These are phyloP conservation scores for Barbarea vulgaris DNA, from an alignment of 345 rosid genomes.

Conservation along the genomic window DNA sequence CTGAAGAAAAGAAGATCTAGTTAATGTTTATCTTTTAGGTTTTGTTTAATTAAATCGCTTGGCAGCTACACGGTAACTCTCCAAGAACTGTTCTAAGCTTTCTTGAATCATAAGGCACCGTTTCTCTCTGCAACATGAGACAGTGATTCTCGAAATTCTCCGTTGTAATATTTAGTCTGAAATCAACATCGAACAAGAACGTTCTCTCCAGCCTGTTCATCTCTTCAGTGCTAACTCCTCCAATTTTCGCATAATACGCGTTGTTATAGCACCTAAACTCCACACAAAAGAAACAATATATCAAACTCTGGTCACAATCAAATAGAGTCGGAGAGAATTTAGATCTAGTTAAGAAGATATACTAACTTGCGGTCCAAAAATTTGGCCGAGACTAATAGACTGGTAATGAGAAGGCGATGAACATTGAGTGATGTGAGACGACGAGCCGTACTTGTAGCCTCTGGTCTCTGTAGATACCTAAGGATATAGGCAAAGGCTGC, in stretches of 20 bases:
- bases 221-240: constrained; percentile 52
- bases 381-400: constrained; percentile 48
- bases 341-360: background rate
- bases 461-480: constrained; percentile 39
- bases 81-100: constrained; percentile 33
- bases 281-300: background rate
- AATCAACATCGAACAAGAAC: constrained; percentile 47
- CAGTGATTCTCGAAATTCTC: constrained; percentile 46
- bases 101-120: constrained; percentile 23
- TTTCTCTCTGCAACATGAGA: constrained; percentile 37
- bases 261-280: constrained; percentile 43
- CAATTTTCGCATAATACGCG: constrained; percentile 50
- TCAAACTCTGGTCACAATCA: background rate
- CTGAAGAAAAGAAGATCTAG: background rate
- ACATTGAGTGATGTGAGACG: constrained; percentile 47
- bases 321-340: background rate
- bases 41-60: constrained; percentile 24
- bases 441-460: constrained; percentile 13
- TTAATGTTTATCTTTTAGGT: background rate
- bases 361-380: constrained; percentile 49
- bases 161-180: constrained; percentile 43
- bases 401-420: constrained; percentile 52
- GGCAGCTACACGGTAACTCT: constrained; percentile 30
- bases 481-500: constrained; percentile 40
- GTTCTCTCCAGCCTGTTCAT: constrained; percentile 48